Conservation (phyloP, 176 grass and related monocot genomes). For the Pharus latifolius region DNA sequence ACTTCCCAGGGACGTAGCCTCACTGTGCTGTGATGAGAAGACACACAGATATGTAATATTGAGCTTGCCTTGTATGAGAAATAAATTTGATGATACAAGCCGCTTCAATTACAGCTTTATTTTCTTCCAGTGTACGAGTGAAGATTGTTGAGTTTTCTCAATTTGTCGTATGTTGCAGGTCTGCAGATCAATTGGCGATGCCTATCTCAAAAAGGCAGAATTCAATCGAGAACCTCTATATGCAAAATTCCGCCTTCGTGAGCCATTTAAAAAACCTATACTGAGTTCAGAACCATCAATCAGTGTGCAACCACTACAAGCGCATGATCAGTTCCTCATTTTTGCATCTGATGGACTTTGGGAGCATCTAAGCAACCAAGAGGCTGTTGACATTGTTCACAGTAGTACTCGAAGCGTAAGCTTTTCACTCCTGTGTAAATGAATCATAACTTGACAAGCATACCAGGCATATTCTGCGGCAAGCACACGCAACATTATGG, state of each 20-base stretch:
- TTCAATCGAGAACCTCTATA: slow-evolving; percentile 82
- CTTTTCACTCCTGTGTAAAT: neutral
- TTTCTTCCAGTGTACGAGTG: neutral
- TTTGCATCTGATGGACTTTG: slow-evolving; percentile 96
- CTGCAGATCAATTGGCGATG: slow-evolving; percentile 82
- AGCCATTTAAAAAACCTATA: slow-evolving; percentile 74
- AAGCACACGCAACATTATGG: neutral
- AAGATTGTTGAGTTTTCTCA: neutral
- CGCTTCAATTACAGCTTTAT: neutral
- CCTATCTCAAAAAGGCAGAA: slow-evolving; percentile 78
- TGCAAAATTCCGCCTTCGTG: slow-evolving; percentile 65
- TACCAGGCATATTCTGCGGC: neutral
- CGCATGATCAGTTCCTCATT: slow-evolving; percentile 83
- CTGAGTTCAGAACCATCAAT: slow-evolving; percentile 83
- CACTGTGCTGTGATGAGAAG: neutral
- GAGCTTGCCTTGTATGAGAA: slow-evolving; percentile 2
- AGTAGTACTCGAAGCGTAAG: slow-evolving; percentile 53
- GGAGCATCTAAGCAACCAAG: slow-evolving; percentile 92
- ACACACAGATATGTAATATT: neutral
- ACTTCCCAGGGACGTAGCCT: neutral
- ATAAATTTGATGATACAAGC: neutral
- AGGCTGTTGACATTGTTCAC: slow-evolving; percentile 89
- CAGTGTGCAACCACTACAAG: slow-evolving; percentile 45
- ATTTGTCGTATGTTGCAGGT: slow-evolving; percentile 41
- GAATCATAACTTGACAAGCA: neutral